Conservation (phyloP, 495 filamentous ascomycete species). For the Podospora pseudoanserina region DNA sequence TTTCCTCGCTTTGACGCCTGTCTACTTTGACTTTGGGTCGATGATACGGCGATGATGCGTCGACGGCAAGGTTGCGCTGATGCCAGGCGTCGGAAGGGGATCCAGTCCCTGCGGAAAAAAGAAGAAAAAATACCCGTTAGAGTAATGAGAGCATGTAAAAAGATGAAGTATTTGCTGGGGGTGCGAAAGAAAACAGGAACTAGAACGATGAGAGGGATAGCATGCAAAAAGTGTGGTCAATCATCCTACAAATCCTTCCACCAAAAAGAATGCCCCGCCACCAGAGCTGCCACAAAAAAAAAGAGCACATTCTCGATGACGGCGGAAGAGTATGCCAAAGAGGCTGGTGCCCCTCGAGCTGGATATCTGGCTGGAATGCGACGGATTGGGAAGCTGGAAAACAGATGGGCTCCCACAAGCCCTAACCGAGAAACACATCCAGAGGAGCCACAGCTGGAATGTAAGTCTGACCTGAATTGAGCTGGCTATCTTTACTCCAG, state of each 20-base stretch:
- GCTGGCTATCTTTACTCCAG: conserved; percentile 1
- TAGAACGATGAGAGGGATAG: neutral
- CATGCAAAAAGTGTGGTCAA: neutral
- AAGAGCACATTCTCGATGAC: conserved; percentile 1
- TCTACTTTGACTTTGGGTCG: neutral
- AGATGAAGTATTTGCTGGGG: too few relatives aligned
- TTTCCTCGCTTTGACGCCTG: neutral
- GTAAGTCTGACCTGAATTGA: neutral
- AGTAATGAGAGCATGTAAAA: too few relatives aligned
- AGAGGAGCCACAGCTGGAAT: neutral
- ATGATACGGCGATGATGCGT: too few relatives aligned
- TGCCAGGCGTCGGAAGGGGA: too few relatives aligned
- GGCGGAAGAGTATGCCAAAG: neutral
- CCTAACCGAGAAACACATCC: neutral
- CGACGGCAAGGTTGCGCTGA: too few relatives aligned
- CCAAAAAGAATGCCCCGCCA: conserved; percentile 15
- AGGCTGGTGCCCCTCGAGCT: neutral
- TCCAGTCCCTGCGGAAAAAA: too few relatives aligned
- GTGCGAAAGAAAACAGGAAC: too few relatives aligned
- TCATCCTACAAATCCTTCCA: neutral
- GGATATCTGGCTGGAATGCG: conserved; percentile 5
- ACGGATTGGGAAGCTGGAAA: neutral
- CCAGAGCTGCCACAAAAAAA: conserved; percentile 2
- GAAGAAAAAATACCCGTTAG: too few relatives aligned
- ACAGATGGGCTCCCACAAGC: neutral